Evolutionary conservation across 208 protist genomes (phyloP).

Genomic region (Herpetomonas muscarum): DNA sequence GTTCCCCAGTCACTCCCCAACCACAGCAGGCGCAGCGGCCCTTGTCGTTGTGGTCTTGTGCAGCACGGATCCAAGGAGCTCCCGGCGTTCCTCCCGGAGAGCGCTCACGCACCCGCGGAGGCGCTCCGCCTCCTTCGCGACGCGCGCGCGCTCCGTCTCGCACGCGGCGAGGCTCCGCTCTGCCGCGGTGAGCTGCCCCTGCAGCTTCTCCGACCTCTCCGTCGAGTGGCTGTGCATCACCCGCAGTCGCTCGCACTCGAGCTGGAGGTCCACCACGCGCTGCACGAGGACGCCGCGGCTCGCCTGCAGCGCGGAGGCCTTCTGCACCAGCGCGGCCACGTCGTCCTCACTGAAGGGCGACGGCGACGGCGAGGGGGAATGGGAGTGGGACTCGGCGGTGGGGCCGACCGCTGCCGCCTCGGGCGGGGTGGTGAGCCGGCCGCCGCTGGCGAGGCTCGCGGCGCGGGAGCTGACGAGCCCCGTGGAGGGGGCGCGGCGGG

Average conservation of each 20-base stretch:
- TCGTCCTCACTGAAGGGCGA: constrained; percentile 12
- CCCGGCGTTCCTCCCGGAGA: constrained; percentile 27
- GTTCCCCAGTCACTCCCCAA: too few species aligned
- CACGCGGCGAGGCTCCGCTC: neutral
- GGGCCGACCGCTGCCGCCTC: neutral
- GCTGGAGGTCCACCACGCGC: neutral
- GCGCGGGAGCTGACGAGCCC: neutral
- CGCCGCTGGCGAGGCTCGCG: too few species aligned
- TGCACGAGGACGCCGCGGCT: neutral
- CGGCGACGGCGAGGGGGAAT: neutral
- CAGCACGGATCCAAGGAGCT: constrained; percentile 9
- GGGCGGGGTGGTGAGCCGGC: too few species aligned
- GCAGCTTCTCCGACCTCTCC: neutral
- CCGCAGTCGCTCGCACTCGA: neutral
- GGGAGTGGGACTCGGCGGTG: neutral
- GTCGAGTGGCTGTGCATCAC: neutral
- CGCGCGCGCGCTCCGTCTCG: neutral
- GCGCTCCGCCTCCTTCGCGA: constrained; percentile 17
- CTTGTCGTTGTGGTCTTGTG: neutral
- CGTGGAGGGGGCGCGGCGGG: neutral
- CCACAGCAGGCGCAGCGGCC: too few species aligned
- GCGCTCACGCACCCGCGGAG: constrained; percentile 15
- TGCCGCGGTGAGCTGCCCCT: neutral
- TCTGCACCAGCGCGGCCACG: constrained; percentile 14
- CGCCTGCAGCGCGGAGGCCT: constrained; percentile 1